Evolutionary conservation across 2,329 filamentous ascomycete species (phyloP), one percentile per base, ranked within the genome.

Genomic region (Pseudogymnoascus verrucosus): DNA sequence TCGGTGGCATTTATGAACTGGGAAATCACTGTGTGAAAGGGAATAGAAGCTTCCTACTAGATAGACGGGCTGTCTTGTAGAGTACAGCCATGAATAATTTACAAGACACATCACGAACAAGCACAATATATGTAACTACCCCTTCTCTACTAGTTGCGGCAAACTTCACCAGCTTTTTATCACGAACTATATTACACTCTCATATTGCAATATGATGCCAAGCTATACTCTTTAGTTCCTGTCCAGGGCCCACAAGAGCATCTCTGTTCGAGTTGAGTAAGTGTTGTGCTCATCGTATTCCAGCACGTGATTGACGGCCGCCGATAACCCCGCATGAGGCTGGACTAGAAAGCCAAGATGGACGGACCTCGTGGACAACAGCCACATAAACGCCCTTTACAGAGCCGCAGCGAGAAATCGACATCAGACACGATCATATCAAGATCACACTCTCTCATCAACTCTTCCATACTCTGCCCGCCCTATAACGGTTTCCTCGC

Each of bases 241-340:
- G 8, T 5, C 6, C 7, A 11, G n/a, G 26, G 26, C 47, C 47
- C 47, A 54, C 47, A 54, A 19, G 8, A 54, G 47, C 44, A 51
- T 28, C 12, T 54, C 26, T 12, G 26, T 2, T 54, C n/a, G 1
- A 31, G 26, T 19, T 34, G 47, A 34, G 47, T 54, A 54, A 54
- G n/a, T 19, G 4, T 31, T n/a, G 47, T 8, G n/a, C 26, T 19
- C 47, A 19, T 54, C 26, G 5, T 34, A 54, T 19, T 10, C 14
- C 5, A 6, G 47, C 47, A 54, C 47, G 47, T 54, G 47, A 54
- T 54, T 54, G 47, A 31, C 26, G 26, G 26, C 47, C 26, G 26
- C 26, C 47, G 47, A 19, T 54, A 54, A 54, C 47, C 47, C 47
- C 47, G 47, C 47, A 54, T 54, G 47, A 54, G 47, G 47, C 47